Evolutionary conservation across 2,329 filamentous ascomycete genomes (phyloP).

Genomic region (Septoria linicola): DNA sequence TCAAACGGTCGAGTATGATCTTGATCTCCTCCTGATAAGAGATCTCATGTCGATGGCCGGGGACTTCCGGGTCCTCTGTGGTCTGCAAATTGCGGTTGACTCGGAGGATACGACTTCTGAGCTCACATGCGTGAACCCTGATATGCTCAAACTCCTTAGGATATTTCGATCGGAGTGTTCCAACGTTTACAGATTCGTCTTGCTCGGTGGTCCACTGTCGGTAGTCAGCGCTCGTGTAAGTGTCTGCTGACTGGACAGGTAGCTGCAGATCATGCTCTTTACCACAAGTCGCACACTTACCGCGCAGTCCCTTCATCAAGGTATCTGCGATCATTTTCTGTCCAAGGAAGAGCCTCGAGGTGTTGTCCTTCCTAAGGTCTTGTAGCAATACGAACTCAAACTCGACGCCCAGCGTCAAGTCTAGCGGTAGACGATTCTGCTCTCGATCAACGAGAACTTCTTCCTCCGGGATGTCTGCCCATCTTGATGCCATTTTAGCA

Average conservation of each 20-base stretch:
- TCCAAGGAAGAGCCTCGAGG: neutral
- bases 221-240: neutral
- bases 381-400: conserved; percentile 14
- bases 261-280: too few species aligned
- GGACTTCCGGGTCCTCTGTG: neutral
- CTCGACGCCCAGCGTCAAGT: conserved; percentile 17
- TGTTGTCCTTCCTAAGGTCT: neutral
- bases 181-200: neutral
- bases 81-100: neutral
- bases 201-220: neutral
- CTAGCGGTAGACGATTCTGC: neutral
- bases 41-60: conserved; percentile 17
- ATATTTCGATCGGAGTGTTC: neutral
- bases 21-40: conserved; percentile 19
- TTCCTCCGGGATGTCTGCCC: too few species aligned
- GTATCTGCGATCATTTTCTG: conserved; percentile 1
- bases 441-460: neutral
- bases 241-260: neutral
- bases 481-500: neutral
- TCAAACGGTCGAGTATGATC: conserved; percentile 16
- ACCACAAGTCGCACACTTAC: conserved; percentile 2
- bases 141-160: neutral
- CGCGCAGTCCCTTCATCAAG: neutral
- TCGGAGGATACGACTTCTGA: conserved; percentile 17
- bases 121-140: conserved; percentile 12